Evolutionary conservation across 2,329 filamentous ascomycete species (phyloP).

Genomic region (Aspergillus chevalieri): DNA sequence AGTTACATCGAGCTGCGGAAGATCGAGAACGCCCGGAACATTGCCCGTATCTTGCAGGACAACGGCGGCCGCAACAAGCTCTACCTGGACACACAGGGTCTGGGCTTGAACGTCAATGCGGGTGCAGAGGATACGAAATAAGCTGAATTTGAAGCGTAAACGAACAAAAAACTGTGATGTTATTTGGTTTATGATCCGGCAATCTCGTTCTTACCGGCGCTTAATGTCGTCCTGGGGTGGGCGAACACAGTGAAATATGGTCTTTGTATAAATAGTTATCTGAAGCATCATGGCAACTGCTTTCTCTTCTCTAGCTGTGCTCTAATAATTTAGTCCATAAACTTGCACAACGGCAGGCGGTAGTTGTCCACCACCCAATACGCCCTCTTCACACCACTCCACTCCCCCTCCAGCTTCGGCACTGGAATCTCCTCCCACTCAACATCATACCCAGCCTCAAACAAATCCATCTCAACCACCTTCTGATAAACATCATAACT

Average conservation of each 20-base stretch:
- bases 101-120: slow-evolving; percentile 76
- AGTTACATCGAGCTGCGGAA: slow-evolving; percentile 95
- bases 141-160: slow-evolving; percentile 6
- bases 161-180: not conserved
- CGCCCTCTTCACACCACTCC: slow-evolving; percentile 78
- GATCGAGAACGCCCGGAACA: slow-evolving; percentile 90
- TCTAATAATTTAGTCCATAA: slow-evolving; percentile 23
- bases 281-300: slow-evolving; percentile 21
- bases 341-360: slow-evolving; percentile 39
- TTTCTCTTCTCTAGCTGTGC: slow-evolving; percentile 27
- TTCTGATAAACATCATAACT: slow-evolving; percentile 96
- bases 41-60: slow-evolving; percentile 84
- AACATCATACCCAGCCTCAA: slow-evolving; percentile 82
- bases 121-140: slow-evolving; percentile 28
- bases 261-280: slow-evolving; percentile 34
- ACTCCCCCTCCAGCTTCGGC: slow-evolving; percentile 68
- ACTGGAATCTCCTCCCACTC: slow-evolving; percentile 77
- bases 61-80: slow-evolving; percentile 84
- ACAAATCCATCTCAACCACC: slow-evolving; percentile 83
- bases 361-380: slow-evolving; percentile 77
- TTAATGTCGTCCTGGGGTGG: slow-evolving; percentile 15
- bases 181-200: slow-evolving; percentile 3
- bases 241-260: slow-evolving; percentile 13
- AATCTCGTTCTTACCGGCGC: slow-evolving; percentile 10
- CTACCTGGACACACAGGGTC: slow-evolving; percentile 81